A percentile compares a stretch with the other conserved stretches of the same genome.
These are phyloP conservation scores for Corylus avellana DNA, from an alignment of 306 rosid species.

Conservation along the genomic window DNA sequence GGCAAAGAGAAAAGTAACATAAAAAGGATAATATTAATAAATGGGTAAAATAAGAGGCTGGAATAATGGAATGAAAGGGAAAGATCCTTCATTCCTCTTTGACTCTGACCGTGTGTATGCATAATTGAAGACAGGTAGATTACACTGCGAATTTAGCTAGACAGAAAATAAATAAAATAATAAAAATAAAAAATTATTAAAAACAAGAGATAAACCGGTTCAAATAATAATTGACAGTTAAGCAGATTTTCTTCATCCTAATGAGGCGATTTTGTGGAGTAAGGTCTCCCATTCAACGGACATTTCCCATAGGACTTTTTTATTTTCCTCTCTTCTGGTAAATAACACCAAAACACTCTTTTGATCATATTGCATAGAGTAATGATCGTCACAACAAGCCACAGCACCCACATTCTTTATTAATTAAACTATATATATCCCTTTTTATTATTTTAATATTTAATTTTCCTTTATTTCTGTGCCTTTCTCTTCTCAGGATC, in stretches of 20 bases:
- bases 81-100: constrained; percentile 56
- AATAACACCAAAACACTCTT: background rate
- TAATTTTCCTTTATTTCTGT: constrained; percentile 76
- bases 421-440: background rate
- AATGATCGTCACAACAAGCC: constrained; percentile 25
- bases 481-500: constrained; percentile 63
- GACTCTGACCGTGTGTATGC: constrained; percentile 59
- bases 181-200: too few relatives aligned
- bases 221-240: constrained; percentile 42
- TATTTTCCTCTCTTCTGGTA: background rate
- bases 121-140: constrained; percentile 40
- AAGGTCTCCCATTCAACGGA: constrained; percentile 91
- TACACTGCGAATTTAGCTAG: background rate
- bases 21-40: too few relatives aligned
- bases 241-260: constrained; percentile 59
- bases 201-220: background rate
- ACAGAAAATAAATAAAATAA: constrained; percentile 10
- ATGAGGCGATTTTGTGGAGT: constrained; percentile 67
- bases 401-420: constrained; percentile 5
- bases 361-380: background rate
- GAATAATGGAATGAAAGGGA: constrained; percentile 54
- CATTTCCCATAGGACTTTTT: constrained; percentile 52
- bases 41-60: background rate
- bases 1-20: too few relatives aligned
- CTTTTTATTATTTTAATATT: constrained; percentile 10